Base-by-base conservation (phyloP, 179 eudicot species). In the Beta macrorhiza region DNA sequence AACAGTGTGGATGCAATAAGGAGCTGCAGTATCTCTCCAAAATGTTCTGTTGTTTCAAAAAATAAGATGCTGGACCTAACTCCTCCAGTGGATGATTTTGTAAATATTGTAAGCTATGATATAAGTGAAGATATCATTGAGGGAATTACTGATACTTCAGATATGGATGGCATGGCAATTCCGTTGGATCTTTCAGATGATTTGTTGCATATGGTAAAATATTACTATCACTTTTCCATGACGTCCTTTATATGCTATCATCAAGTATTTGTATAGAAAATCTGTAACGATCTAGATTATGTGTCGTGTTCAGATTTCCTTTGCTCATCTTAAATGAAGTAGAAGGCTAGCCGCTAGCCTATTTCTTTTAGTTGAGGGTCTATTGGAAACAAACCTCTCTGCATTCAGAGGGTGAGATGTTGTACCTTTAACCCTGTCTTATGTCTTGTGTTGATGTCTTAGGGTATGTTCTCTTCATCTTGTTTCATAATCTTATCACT, bases 131-230 rank as follows among this genome's bases (percentile, higher is more conserved):
- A 83, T 74, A 82, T 20, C 32, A 76, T 57, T 44, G 83, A 78
- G 77, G 82, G 71, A 58, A 74, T 70, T 19, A 17, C 17, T 81
- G 82, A 78, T 79, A 55, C 74, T 61, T 68, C 86, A 37, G 84
- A 80, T 72, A 70, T 82, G 64, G 96, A 90, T 78, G 94, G 80
- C 80, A 67, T 76, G 55, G 91, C 81, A 67, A 83, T 92, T 80
- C 91, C 87, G 79, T 92, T 96, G 97, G 99, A 96, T 88, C 97
- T 96, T 84, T 90, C 99, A 19, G 97, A 96, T 87, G 99, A 96
- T 91, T 87, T 96, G 42, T 82, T 96, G 83, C 98, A 94, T 81
- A 92, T 91, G 99, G 98, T 96, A 88, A 64, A 16, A 14, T 68
- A 17, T 51, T 61, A 6, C 12, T 69, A 55, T 62, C 42, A 22